phyloP scores from a whole-genome alignment of 2,329 filamentous ascomycete genomes.

The Tolypocladium amazonense region DNA sequence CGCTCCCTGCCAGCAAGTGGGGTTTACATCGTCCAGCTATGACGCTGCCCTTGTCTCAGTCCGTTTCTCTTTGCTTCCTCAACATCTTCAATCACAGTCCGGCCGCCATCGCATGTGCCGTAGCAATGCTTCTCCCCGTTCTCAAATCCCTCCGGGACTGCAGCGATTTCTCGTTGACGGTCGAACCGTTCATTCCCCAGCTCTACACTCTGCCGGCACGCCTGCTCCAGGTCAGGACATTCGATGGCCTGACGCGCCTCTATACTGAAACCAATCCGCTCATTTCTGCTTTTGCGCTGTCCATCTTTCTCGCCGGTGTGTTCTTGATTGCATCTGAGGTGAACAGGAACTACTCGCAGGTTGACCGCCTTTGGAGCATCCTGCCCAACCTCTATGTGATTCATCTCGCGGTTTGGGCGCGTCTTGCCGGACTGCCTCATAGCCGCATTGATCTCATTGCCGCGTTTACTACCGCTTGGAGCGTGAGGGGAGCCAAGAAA shows the following conservation, averaged over 20 bases:
- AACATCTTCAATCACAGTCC: neutral
- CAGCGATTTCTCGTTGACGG: constrained; percentile 62
- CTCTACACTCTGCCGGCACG: constrained; percentile 59
- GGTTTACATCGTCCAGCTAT: neutral
- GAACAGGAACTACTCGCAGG: constrained; percentile 94
- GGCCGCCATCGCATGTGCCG: neutral
- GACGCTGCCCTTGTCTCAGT: neutral
- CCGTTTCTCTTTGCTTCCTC: neutral
- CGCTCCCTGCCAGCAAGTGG: neutral
- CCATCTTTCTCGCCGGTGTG: constrained; percentile 57
- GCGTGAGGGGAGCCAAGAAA: constrained; percentile 41
- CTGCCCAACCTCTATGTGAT: constrained; percentile 78
- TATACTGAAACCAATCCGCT: constrained; percentile 84
- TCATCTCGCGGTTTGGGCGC: constrained; percentile 78
- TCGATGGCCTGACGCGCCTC: constrained; percentile 53
- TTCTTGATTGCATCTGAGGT: constrained; percentile 71
- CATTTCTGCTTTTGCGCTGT: constrained; percentile 61
- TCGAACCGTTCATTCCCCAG: constrained; percentile 64
- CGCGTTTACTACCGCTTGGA: constrained; percentile 66
- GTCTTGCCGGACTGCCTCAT: constrained; percentile 59
- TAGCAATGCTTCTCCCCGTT: constrained; percentile 41
- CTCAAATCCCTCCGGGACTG: constrained; percentile 63
- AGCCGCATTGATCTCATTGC: constrained; percentile 63
- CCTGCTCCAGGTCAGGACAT: constrained; percentile 46
- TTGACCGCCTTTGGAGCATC: constrained; percentile 87